Evolutionary conservation across 768 basidiomycete species (phyloP), one percentile per base, ranked within the genome.

Genomic region (Lentinula aciculospora): DNA sequence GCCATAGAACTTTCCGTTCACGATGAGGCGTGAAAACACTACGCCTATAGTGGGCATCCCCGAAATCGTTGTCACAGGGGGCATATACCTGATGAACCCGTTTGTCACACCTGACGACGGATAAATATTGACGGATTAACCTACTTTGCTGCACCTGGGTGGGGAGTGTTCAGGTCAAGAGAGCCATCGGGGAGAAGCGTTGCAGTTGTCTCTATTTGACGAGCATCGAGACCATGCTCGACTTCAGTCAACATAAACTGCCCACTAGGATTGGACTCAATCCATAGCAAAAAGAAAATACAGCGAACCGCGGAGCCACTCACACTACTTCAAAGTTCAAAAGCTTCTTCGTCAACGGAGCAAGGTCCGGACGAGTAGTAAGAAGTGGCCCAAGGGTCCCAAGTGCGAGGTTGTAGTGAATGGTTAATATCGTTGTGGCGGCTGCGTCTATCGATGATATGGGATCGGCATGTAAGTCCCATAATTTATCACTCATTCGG

Each of bases 171-270:
- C 23, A 75, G 61, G 23, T 64, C 58, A 57, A 73, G 75, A 17
- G 56, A 59, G 0, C 69, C 73, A 28, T 67, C 62, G 1, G 67
- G 66, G 0, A 71, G 61, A 25, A 67, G 61, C 2, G 69, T 73
- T 8, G 74, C 74, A 1, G 69, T 73, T 1, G 75, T 76, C 59
- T 75, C 74, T 15, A 75, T 53, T 60, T 74, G 69, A 9, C 63
- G 53, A 13, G 68, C 70, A 49, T 76, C 74, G 9, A 76, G 61
- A 19, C 75, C 75, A 45, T 76, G 76, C 2, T 68, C 74, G 10
- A 73, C 59, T 58, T 77, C 76, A 5, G 75, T 76, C 31, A 72
- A 56, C 39, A 60, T 61, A 40, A 62, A 71, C 31, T 66, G 67
- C 2, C 66, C 70, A 4, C 70, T 71, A 51, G 31, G 29, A 45